Evolutionary conservation across 176 grass and related monocot species (phyloP), one percentile per base, ranked within the genome.

Genomic region (Triticum urartu): DNA sequence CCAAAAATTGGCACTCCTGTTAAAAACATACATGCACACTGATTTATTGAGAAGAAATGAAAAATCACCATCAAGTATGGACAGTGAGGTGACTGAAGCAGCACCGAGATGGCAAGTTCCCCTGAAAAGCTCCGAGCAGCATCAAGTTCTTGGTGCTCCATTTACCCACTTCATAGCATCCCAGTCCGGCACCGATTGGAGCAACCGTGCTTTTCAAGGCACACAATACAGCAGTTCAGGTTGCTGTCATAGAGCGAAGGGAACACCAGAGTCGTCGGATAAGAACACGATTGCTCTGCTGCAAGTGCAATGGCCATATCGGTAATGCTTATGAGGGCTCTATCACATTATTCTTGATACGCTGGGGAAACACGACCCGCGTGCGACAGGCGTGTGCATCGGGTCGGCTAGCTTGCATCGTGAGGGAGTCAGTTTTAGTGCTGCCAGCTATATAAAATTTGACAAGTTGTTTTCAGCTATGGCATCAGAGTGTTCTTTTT

Each of bases 181-280:
- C 11, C 9, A 72, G 10, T 42, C 36, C 30, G 39, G 71, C 77
- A 69, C 17, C 47, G 38, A 73, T 43, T 18, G 73, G 24, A 72
- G 12, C 22, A 68, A 81, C 39, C 50, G 35, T n/a, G 13, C 3
- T 26, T 20, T 17, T 34, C 50, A 79, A 74, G 26, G 60, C 11
- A 74, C 11, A 25, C 34, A 20, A 20, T 73, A 25, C 43, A 34
- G 18, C 26, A 17, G 69, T 63, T 52, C 15, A 54, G 15, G 64
- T 54, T 64, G 7, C 1, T 13, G 25, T 89, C 79, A 84, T 50
- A 50, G 74, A 7, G 79, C 34, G 56, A 87, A 84, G 18, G 83
- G 71, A 71, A 73, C 76, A 39, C 58, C 79, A 26, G 86, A 52
- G 20, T 95, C 59, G 0, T 92, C 83, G 0, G 63, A 84, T 15